phyloP scores from a whole-genome alignment of 2,329 filamentous ascomycete species.

The Stachybotrys echinatus region DNA sequence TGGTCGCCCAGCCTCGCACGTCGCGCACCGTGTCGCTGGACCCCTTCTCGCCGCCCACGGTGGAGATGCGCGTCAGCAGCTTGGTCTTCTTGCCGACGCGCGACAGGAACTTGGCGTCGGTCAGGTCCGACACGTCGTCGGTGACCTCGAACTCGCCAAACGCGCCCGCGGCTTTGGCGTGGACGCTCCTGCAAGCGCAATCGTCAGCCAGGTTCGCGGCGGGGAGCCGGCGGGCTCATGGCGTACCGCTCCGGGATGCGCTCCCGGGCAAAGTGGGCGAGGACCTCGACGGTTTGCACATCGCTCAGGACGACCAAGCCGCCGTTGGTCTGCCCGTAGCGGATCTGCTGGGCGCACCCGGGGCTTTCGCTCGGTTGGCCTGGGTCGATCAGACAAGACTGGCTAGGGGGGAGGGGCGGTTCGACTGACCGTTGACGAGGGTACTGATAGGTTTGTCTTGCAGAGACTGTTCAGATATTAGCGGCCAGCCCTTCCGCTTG shows the following conservation, averaged over 20 bases:
- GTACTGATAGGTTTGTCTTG: too few species aligned
- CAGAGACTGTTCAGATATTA: too few species aligned
- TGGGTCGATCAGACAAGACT: too few species aligned
- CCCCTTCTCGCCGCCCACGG: constrained; percentile 63
- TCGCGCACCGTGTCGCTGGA: constrained; percentile 64
- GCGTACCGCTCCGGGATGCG: constrained; percentile 39
- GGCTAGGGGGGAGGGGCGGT: background rate
- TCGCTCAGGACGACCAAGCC: constrained; percentile 47
- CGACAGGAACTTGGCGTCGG: constrained; percentile 47
- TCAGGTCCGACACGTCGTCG: constrained; percentile 49
- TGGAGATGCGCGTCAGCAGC: constrained; percentile 63
- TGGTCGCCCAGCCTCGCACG: constrained; percentile 60
- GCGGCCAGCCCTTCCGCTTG: too few species aligned
- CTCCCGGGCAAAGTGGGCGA: constrained; percentile 49
- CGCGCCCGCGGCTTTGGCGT: constrained; percentile 31
- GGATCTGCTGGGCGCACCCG: background rate
- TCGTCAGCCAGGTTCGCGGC: background rate
- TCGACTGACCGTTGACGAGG: background rate
- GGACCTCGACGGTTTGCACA: constrained; percentile 59
- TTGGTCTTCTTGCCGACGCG: constrained; percentile 48
- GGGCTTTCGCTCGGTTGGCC: background rate
- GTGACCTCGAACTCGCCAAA: constrained; percentile 58
- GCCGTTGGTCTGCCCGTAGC: too few species aligned
- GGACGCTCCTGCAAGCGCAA: constrained; percentile 23
- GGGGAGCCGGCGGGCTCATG: background rate